These are phyloP conservation scores for Cladophialophora chaetospira DNA, from an alignment of 2,329 filamentous ascomycete species.

Conservation along the genomic window DNA sequence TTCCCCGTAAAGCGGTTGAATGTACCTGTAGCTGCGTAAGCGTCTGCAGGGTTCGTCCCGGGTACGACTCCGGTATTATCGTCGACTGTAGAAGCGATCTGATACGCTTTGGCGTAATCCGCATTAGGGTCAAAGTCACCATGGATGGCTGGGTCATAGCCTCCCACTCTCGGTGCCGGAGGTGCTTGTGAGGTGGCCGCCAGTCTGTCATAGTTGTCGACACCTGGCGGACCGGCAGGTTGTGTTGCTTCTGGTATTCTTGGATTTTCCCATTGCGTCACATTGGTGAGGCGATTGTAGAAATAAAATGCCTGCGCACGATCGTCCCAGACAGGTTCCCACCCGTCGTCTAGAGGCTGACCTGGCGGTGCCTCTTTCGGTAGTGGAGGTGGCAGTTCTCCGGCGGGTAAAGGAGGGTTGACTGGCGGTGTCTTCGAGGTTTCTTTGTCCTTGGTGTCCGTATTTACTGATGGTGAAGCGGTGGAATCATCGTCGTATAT, in stretches of 20 bases:
- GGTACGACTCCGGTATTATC: conserved; percentile 39
- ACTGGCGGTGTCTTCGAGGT: not conserved
- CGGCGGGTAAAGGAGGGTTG: conserved; percentile 45
- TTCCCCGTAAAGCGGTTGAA: conserved; percentile 91
- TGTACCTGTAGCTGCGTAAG: conserved; percentile 69
- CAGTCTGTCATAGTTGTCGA: conserved; percentile 37
- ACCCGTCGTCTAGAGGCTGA: conserved; percentile 64
- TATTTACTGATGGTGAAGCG: conserved; percentile 7
- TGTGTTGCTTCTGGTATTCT: conserved; percentile 60
- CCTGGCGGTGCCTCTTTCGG: conserved; percentile 56
- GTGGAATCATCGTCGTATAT: conserved; percentile 20
- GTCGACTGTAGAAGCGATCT: conserved; percentile 39
- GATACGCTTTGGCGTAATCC: conserved; percentile 75
- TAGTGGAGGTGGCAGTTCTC: conserved; percentile 50
- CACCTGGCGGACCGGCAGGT: conserved; percentile 33
- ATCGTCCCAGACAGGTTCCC: conserved; percentile 78
- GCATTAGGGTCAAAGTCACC: conserved; percentile 95
- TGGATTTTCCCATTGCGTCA: conserved; percentile 84
- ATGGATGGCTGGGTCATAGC: conserved; percentile 95
- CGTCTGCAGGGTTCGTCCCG: conserved; percentile 46
- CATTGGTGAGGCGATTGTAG: conserved; percentile 75
- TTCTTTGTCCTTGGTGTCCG: conserved; percentile 7
- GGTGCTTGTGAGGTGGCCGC: conserved; percentile 41
- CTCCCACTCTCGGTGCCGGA: conserved; percentile 52
- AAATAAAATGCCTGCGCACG: conserved; percentile 74